phyloP scores from a whole-genome alignment of 805 yeast species.

The Monosporozyma aerobia region DNA sequence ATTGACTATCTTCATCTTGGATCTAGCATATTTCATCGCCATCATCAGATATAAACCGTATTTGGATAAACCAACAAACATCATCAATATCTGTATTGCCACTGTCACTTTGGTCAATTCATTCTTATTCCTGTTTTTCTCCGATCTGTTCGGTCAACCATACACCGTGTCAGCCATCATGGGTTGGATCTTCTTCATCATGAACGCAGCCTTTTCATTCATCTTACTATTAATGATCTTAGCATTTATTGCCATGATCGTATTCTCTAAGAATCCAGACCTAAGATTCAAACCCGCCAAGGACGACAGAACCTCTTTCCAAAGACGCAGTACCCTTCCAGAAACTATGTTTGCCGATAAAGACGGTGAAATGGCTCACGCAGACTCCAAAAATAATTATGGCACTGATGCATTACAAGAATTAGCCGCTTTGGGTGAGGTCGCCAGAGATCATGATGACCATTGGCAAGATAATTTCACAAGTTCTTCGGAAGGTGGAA shows the following conservation, averaged over 20 bases:
- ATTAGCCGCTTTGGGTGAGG: conserved; percentile 63
- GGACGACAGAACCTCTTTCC: conserved; percentile 92
- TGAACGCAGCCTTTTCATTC: conserved; percentile 83
- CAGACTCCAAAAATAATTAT: conserved; percentile 22
- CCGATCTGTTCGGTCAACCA: conserved; percentile 74
- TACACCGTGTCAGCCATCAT: conserved; percentile 73
- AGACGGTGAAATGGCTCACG: background rate
- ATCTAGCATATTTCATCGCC: conserved; percentile 56
- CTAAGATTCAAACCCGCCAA: conserved; percentile 79
- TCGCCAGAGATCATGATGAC: conserved; percentile 73
- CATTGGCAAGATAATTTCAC: conserved; percentile 38
- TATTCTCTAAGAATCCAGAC: conserved; percentile 80
- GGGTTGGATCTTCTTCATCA: conserved; percentile 84
- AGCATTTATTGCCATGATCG: conserved; percentile 49
- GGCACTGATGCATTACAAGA: conserved; percentile 30
- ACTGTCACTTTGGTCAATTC: conserved; percentile 70
- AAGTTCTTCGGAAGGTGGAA: background rate
- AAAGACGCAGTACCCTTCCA: conserved; percentile 28
- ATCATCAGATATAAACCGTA: conserved; percentile 63
- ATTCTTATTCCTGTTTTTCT: conserved; percentile 75
- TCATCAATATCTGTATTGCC: conserved; percentile 61
- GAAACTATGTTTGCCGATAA: background rate
- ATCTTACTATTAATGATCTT: conserved; percentile 64
- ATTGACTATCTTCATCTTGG: conserved; percentile 64
- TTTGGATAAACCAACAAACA: conserved; percentile 73